Conservation (phyloP, 2,329 filamentous ascomycete genomes). For the Ascochyta rabiei region DNA sequence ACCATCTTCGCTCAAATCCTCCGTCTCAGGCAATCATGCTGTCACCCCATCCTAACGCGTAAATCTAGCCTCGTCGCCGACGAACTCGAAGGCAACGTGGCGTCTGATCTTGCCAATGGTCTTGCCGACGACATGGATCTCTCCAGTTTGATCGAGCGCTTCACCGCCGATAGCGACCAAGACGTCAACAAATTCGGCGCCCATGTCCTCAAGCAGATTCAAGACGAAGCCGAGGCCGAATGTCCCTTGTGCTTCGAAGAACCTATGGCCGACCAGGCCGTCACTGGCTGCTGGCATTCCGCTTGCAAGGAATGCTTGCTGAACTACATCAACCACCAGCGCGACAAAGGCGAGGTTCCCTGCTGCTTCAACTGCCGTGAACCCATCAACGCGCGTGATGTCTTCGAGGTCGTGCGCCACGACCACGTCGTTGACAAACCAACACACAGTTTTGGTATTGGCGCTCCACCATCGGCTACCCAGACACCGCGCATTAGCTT, state of each 20-base stretch:
- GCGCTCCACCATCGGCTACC: constrained; percentile 30
- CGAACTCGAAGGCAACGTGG: constrained; percentile 80
- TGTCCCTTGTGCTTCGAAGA: constrained; percentile 96
- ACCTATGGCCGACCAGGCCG: constrained; percentile 91
- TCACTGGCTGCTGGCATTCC: constrained; percentile 97
- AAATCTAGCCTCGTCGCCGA: constrained; percentile 85
- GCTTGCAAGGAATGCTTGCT: constrained; percentile 94
- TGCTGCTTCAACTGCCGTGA: constrained; percentile 92
- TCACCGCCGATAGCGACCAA: constrained; percentile 67
- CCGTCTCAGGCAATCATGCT: constrained; percentile 89
- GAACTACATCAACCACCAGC: constrained; percentile 87
- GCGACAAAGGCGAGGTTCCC: constrained; percentile 74
- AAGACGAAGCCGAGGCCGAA: constrained; percentile 84
- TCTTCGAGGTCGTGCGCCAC: constrained; percentile 90
- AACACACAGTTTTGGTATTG: constrained; percentile 49
- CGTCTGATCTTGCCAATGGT: constrained; percentile 78
- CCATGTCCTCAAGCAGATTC: constrained; percentile 87
- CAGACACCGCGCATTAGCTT: constrained; percentile 62
- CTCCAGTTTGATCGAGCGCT: constrained; percentile 80
- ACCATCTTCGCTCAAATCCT: constrained; percentile 97
- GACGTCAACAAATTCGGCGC: constrained; percentile 78
- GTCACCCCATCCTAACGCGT: constrained; percentile 86
- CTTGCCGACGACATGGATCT: constrained; percentile 97
- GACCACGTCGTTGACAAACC: constrained; percentile 61
- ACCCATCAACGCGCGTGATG: constrained; percentile 77